Base-by-base conservation (phyloP, 306 rosid species). In the Geum urbanum region DNA sequence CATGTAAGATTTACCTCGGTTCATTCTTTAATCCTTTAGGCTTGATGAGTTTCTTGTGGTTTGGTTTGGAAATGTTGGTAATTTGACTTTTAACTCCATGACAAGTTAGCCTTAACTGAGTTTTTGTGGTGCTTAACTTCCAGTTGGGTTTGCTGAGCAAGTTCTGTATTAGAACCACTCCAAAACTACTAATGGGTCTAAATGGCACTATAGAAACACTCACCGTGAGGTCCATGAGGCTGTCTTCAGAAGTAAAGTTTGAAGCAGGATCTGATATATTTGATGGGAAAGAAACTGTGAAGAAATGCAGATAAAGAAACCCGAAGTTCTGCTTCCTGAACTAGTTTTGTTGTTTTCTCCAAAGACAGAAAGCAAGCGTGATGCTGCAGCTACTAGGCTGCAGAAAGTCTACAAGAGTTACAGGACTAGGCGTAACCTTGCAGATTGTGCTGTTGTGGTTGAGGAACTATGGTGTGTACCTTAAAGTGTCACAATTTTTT, bases 341-440 rank as follows among this genome's bases (percentile, higher is more conserved):
- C 81, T 75, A 8, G 58, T 41, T 7, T 6, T 61, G 8, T 1
- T 81, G 20, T 66, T 71, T 52, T 75, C 84, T 59, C 83, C 78
- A 20, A 57, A 43, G 66, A 81, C 84, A 1, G 66, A 0, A 16
- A 75, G 48, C 14, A 74, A 81, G 70, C 78, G 63, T 43, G 80
- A 84, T 72, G 86, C 84, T 49, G 87, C 87, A 8, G 87, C 87
- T 45, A 77, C 85, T 55, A 85, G 3, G 80, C 77, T 85, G 19
- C 87, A 85, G 84, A 85, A 85, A 22, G 85, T 77, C 40, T 85
- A 85, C 71, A 85, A 80, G 80, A 85, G 89, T 72, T 85, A 85
- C 58, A 55, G 83, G 72, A 82, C 85, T 5, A 67, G 87, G 75
- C 61, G 89, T 14, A 82, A 80, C 71, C 74, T 85, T 39, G 89